Base-by-base conservation (phyloP, 2,329 filamentous ascomycete species). In the Calonectria ilicicola region DNA sequence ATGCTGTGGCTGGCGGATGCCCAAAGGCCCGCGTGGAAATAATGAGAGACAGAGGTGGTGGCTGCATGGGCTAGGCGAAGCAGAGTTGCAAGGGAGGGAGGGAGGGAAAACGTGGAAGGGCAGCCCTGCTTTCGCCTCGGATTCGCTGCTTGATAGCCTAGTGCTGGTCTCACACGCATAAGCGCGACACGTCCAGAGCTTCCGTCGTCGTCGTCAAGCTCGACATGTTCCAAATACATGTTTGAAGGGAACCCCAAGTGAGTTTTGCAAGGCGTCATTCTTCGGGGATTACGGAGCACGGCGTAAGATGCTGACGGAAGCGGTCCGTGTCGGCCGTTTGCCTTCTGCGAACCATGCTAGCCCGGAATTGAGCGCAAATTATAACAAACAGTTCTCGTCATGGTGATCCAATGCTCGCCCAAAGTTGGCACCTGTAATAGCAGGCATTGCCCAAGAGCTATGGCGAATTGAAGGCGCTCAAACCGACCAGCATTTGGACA, bases 31-130 rank as follows among this genome's bases (percentile, higher is more conserved):
- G 64, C 42, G 72, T 71, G 71, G 66, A 67, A 62, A 47, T 44
- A 63, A 64, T 49, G 68, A 64, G 38, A 73, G 66, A 74, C 58
- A 66, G 60, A 65, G 65, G 64, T 38, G 71, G 70, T 75, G 71
- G 72, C 70, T 80, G 75, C 77, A 78, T 69, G 75, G 75, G 67
- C 73, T 76, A 71, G 66, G 70, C 73, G 56, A 72, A 62, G 68
- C 65, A 60, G 71, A 76, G 70, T 44, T 62, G 74, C 53, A 69
- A 70, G 65, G 72, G 72, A 76, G 72, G 75, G 73, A 75, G 75
- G 75, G 73, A 75, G 75, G 67, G 69, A 79, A 78, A 80, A 80
- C 78, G 77, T 80, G 78, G 78, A 76, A 75, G 69, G 66, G 72
- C 69, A 72, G 70, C 42, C 60, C 66, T 72, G 63, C 67, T 60